Percentiles rank a stretch among this genome's conserved stretches.
phyloP scores from a whole-genome alignment of 306 rosid species.

The Comarum palustre region DNA sequence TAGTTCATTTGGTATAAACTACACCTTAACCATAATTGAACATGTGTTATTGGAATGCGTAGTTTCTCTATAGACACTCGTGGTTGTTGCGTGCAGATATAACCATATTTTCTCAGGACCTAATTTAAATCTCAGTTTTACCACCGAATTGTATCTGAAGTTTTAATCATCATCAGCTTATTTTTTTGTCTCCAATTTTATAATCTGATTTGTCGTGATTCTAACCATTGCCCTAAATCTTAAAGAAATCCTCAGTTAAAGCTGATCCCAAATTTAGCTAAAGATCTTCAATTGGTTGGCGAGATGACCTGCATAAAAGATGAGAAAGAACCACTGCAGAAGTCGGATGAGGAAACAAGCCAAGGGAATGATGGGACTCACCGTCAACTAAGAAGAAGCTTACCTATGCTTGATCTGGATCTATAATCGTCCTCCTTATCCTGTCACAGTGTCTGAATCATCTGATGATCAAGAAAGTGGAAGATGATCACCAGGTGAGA shows the following conservation, averaged over 20 bases:
- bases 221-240: background rate
- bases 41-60: background rate
- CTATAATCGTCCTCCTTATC: conserved; percentile 70
- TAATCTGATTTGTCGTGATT: background rate
- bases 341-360: conserved; percentile 26
- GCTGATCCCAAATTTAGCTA: conserved; percentile 47
- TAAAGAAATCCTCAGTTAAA: conserved; percentile 63
- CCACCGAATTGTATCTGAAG: background rate
- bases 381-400: conserved; percentile 33
- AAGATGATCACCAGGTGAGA: conserved; percentile 56
- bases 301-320: conserved; percentile 25
- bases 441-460: conserved; percentile 38
- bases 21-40: background rate
- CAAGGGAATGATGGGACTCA: conserved; percentile 22
- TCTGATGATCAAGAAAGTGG: conserved; percentile 34
- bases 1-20: background rate
- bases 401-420: conserved; percentile 53
- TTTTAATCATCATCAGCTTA: background rate
- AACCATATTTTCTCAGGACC: too few relatives aligned
- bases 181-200: background rate
- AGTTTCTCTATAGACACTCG: background rate
- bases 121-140: background rate
- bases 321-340: conserved; percentile 27
- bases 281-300: conserved; percentile 49
- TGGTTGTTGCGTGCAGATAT: background rate